phyloP scores from a whole-genome alignment of 768 basidiomycete species.

The Chalciporus sphaerocephalus region DNA sequence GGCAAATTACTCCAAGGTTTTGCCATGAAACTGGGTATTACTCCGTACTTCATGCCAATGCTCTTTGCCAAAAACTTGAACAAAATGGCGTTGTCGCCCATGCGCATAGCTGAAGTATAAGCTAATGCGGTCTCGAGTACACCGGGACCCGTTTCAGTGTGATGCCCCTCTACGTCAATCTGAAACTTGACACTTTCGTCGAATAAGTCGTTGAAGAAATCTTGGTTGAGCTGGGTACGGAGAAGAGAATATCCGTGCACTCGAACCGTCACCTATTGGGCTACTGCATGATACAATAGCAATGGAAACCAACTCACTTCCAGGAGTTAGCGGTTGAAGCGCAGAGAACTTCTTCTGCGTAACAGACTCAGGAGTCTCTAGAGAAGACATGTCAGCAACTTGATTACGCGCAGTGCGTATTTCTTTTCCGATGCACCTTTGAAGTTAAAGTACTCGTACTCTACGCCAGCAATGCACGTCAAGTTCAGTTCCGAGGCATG shows the following conservation, averaged over 20 bases:
- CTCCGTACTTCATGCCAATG: slow-evolving; percentile 80
- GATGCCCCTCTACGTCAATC: slow-evolving; percentile 82
- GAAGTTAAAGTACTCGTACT: slow-evolving; percentile 96
- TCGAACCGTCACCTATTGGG: slow-evolving; percentile 28
- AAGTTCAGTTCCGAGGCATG: slow-evolving; percentile 46
- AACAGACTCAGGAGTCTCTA: slow-evolving; percentile 76
- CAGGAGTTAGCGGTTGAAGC: slow-evolving; percentile 81
- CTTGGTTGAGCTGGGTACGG: slow-evolving; percentile 82
- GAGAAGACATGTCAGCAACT: slow-evolving; percentile 8
- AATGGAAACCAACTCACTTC: slow-evolving; percentile 59
- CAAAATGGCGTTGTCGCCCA: slow-evolving; percentile 88
- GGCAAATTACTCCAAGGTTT: slow-evolving; percentile 95
- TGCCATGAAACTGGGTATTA: slow-evolving; percentile 97
- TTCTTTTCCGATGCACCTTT: slow-evolving; percentile 50
- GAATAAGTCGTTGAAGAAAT: slow-evolving; percentile 87
- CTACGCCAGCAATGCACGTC: slow-evolving; percentile 78
- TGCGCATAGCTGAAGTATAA: slow-evolving; percentile 71
- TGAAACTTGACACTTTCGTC: slow-evolving; percentile 69
- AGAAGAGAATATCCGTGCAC: slow-evolving; percentile 98
- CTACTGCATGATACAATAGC: neutral
- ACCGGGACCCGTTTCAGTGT: slow-evolving; percentile 91
- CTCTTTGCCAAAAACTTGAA: slow-evolving; percentile 94
- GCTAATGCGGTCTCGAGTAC: slow-evolving; percentile 85
- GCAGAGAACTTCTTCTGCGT: slow-evolving; percentile 74
- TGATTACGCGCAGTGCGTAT: neutral